phyloP scores from a whole-genome alignment of 2,329 filamentous ascomycete species.

The Alternaria atra region DNA sequence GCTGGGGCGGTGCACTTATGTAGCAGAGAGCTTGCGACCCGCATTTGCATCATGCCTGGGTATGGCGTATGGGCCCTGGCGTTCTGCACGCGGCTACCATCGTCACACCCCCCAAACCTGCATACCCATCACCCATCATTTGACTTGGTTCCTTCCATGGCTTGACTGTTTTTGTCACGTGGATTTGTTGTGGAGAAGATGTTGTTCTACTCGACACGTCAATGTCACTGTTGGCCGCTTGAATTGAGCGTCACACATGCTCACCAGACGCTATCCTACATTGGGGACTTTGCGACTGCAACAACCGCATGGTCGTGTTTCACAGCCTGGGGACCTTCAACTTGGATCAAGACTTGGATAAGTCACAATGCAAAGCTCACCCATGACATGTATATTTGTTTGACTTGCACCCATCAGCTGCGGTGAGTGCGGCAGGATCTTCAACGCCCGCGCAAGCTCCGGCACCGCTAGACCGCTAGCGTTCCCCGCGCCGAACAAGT shows the following conservation, averaged over 20 bases:
- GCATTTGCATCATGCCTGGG: conserved; percentile 40
- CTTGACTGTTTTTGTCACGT: conserved; percentile 7
- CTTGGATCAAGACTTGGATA: conserved; percentile 3
- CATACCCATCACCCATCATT: conserved; percentile 10
- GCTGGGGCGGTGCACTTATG: conserved; percentile 39
- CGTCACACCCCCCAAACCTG: conserved; percentile 26
- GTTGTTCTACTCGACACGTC: not conserved
- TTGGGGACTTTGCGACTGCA: conserved; percentile 20
- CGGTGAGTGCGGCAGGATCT: conserved; percentile 22
- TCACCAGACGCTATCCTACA: conserved; percentile 20
- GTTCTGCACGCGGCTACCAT: conserved; percentile 36
- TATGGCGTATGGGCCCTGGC: conserved; percentile 34
- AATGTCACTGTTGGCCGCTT: conserved; percentile 6
- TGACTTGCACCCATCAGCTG: not conserved
- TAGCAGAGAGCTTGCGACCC: conserved; percentile 38
- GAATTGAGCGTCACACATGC: conserved; percentile 12
- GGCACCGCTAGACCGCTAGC: conserved; percentile 28
- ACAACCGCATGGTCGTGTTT: conserved; percentile 9
- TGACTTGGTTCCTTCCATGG: conserved; percentile 8
- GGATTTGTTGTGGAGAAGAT: conserved; percentile 8
- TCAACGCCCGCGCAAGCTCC: conserved; percentile 21
- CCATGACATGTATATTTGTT: not conserved
- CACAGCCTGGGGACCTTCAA: not conserved
- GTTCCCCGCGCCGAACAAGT: conserved; percentile 35
- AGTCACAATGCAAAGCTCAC: not conserved